phyloP scores from a whole-genome alignment of 1,284 basidiomycete species.

The Pascua guehoae region DNA sequence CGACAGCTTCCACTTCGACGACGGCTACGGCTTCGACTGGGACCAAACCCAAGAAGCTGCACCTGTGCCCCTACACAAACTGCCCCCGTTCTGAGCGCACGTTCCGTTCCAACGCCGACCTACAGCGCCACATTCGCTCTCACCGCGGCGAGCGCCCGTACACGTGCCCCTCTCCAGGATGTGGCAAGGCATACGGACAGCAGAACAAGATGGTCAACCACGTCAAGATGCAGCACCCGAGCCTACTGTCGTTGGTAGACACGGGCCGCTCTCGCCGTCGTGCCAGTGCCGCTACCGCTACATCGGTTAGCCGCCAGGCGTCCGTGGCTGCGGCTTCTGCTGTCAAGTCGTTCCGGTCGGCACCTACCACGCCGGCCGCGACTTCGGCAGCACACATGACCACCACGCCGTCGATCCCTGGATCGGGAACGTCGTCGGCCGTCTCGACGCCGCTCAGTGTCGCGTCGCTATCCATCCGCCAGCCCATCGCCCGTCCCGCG shows the following conservation, averaged over 20 bases:
- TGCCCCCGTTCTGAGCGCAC: constrained; percentile 16
- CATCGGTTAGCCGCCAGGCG: background rate
- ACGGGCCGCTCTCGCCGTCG: constrained; percentile 12
- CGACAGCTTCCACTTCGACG: background rate
- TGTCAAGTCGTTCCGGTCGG: background rate
- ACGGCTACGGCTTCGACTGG: background rate
- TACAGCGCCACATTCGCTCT: constrained; percentile 22
- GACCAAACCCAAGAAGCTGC: constrained; percentile 14
- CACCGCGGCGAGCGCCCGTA: constrained; percentile 20
- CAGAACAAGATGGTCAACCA: constrained; percentile 27
- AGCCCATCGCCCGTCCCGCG: background rate
- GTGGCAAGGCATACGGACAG: constrained; percentile 23
- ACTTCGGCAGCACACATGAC: background rate
- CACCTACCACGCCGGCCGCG: background rate
- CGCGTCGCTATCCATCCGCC: background rate
- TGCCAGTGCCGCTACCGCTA: background rate
- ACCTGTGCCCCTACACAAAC: constrained; percentile 16
- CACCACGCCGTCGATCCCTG: constrained; percentile 1
- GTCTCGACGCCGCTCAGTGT: constrained; percentile 1
- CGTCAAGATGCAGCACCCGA: constrained; percentile 20
- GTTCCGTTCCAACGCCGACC: constrained; percentile 26
- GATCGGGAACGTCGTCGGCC: background rate
- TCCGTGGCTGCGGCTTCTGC: constrained; percentile 1
- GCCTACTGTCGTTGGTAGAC: constrained; percentile 10
- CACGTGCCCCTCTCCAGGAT: constrained; percentile 12